Base-by-base conservation (phyloP, 192 early-diverging fungal genomes). In the Coemansia sp. region DNA sequence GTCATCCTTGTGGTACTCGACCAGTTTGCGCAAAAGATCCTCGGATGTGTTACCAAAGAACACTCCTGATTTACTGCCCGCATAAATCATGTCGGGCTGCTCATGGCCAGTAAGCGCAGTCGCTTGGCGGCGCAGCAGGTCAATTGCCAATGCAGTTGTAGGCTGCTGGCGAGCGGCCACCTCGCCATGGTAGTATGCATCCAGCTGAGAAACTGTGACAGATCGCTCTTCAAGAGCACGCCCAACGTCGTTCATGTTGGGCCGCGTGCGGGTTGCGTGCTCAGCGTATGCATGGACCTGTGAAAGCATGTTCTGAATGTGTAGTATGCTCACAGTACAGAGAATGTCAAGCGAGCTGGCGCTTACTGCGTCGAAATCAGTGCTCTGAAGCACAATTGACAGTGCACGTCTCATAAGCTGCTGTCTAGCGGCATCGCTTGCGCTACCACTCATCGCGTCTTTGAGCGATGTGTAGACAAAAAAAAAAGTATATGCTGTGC, bases 171-270 rank as follows among this genome's bases (percentile, higher is more conserved):
- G 51, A 6, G 50, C 20, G 24, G 24, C 54, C 4, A 20, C 55
- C 39, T 80, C 78, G 6, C 29, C 57, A n/a, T 36, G 36, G 10
- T 62, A 58, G 59, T 80, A 80, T 36, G 61, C 55, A 29, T 75
- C 66, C 42, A 80, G 55, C 51, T 80, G 72, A 20, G 66, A 21
- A 24, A 61, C 70, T 9, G 78, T 63, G 10, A 76, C 63, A 5
- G 51, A 60, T n/a, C 78, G 69, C 31, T 81, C 72, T 24, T 82
- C 75, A 1, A 82, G 72, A 1, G 75, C 80, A 20, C 75, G 67
- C 17, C 68, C 75, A 5, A 82, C 80, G 30, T 82, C 80, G 51
- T 82, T 82, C 75, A 82, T 71, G 51, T 82, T 82, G 14, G 80
- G 80, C 1, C 80, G 67, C 1, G 80, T 82, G 56, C 80, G 80